These are phyloP conservation scores for Geranium incanum DNA, from an alignment of 441 rosid genomes.

Conservation along the genomic window DNA sequence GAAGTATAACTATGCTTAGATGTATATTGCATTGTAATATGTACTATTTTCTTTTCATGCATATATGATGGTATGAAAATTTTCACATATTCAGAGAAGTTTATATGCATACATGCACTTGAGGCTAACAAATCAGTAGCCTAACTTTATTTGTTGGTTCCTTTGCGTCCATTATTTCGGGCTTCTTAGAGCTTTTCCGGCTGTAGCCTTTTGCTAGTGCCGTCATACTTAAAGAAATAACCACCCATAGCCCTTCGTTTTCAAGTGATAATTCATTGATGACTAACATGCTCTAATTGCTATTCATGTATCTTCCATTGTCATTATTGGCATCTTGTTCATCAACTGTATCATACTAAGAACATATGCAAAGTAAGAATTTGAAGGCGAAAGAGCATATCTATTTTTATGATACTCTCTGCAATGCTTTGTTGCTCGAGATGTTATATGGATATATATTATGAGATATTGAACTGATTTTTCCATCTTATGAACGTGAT, in stretches of 20 bases:
- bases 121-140: neutral
- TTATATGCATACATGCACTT: neutral
- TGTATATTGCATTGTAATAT: neutral
- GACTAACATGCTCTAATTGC: conserved; percentile 1
- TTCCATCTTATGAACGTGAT: neutral
- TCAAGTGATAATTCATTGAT: neutral
- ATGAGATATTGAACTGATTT: neutral
- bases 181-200: neutral
- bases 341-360: conserved; percentile 7
- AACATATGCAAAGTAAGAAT: conserved; percentile 8
- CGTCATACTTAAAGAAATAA: neutral
- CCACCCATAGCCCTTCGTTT: neutral
- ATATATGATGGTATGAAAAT: neutral
- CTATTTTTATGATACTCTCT: neutral
- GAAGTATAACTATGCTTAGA: neutral
- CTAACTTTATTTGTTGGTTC: neutral
- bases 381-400: neutral
- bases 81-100: neutral
- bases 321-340: neutral
- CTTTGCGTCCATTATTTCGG: neutral
- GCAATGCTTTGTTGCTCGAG: neutral
- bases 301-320: neutral
- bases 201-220: neutral
- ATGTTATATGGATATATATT: neutral
- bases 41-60: neutral